Evolutionary conservation across 2,329 filamentous ascomycete genomes (phyloP), one percentile per base, ranked within the genome.

Genomic region (Penicillium sp.): DNA sequence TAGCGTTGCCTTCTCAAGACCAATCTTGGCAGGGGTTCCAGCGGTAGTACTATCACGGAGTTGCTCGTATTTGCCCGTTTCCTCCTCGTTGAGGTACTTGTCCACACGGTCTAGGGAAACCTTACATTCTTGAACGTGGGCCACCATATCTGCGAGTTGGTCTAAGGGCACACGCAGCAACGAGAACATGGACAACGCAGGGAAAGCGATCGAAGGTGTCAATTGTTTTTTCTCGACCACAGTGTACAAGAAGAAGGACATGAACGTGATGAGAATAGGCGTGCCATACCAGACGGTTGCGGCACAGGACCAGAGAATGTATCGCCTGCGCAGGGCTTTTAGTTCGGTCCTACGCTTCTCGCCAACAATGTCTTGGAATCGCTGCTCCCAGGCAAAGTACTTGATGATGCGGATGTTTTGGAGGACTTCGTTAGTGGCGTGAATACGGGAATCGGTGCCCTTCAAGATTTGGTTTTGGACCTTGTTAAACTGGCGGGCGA

Each of bases 401-500:
- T 99, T 99, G 83, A 99, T 97, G 71, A 99, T 97, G 49, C 94
- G 87, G 62, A 99, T 97, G 67, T 97, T 99, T 69, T 96, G 92
- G 28, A 99, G 80, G 8, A 97, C 89, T 74, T 99, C 94, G 71
- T 99, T 99, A 5, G 94, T 99, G 5, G 91, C 88, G 69, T 97
- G 90, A 60, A 99, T 97, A 50, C 94, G 87, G 69, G 94, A 94
- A 75, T 99, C 94, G 3, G 94, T 99, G 19, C 91, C 91, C 50
- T 89, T 85, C 77, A 97, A 86, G 67, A 99, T 97, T 62, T 86
- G 84, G 77, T 96, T 96, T 70, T 97, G 94, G 2, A 91, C 90
- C 50, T 82, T 83, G 63, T 87, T 87, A 76, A 99, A 99, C 42
- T 88, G 89, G 68, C 86, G 88, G 12, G 92, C 91, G 58, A 99